phyloP scores from a whole-genome alignment of 2,329 filamentous ascomycete genomes.

The Aspergillus sp. region DNA sequence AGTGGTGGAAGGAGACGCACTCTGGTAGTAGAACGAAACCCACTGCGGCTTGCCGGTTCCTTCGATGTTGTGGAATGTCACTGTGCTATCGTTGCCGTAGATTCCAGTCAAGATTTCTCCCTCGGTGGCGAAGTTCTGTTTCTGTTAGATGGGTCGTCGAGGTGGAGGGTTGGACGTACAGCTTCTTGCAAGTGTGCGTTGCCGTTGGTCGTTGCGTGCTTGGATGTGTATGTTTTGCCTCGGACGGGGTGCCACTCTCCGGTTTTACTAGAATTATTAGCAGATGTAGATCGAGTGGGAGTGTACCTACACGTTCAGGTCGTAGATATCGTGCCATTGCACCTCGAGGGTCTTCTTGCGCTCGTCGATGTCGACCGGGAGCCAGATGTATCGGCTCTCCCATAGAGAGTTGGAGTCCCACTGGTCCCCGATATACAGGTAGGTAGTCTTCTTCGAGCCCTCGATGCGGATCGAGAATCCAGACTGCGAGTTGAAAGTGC shows the following conservation, averaged over 20 bases:
- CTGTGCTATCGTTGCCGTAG: constrained; percentile 56
- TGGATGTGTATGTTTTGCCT: constrained; percentile 50
- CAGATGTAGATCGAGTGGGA: not conserved
- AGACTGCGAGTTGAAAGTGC: constrained; percentile 56
- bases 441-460: constrained; percentile 51
- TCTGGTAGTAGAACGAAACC: constrained; percentile 61
- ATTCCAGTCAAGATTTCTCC: constrained; percentile 54
- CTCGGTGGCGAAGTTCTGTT: constrained; percentile 49
- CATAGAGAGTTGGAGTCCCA: constrained; percentile 59
- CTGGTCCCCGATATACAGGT: constrained; percentile 53
- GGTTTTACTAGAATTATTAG: constrained; percentile 34
- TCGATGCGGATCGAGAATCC: constrained; percentile 51
- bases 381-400: constrained; percentile 60
- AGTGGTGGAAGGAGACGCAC: constrained; percentile 7
- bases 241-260: constrained; percentile 50
- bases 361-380: constrained; percentile 55
- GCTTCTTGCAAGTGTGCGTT: constrained; percentile 58
- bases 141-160: not conserved
- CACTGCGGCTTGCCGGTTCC: constrained; percentile 55
- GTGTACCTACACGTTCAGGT: constrained; percentile 47
- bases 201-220: constrained; percentile 48
- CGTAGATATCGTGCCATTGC: constrained; percentile 58
- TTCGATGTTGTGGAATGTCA: constrained; percentile 51
- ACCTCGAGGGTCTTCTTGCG: constrained; percentile 51
- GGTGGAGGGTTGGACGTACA: constrained; percentile 10